These are phyloP conservation scores for Oehlia diaphana DNA, from an alignment of 192 early-diverging fungal genomes.

Conservation along the genomic window DNA sequence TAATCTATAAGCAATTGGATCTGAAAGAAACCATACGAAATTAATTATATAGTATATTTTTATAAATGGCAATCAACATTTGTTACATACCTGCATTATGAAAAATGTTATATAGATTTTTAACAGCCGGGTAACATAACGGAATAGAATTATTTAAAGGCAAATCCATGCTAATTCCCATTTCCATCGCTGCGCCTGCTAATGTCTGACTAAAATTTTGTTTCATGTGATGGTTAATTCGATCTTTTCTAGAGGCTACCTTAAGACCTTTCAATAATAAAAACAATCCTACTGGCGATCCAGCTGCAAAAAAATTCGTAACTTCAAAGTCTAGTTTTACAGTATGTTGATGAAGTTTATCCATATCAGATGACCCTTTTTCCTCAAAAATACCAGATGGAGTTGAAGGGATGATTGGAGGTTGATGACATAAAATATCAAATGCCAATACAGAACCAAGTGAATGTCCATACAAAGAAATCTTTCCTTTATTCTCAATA, in stretches of 20 bases:
- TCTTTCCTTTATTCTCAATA: slow-evolving; percentile 59
- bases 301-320: slow-evolving; percentile 74
- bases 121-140: slow-evolving; percentile 60
- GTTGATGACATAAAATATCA: slow-evolving; percentile 75
- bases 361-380: slow-evolving; percentile 29
- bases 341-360: slow-evolving; percentile 18
- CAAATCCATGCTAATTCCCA: slow-evolving; percentile 23
- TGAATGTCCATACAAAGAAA: slow-evolving; percentile 79
- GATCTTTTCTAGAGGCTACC: slow-evolving; percentile 51
- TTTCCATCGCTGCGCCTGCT: background rate
- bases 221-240: background rate
- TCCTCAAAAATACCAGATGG: slow-evolving; percentile 36
- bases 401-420: slow-evolving; percentile 42
- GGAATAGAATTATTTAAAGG: slow-evolving; percentile 39
- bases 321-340: slow-evolving; percentile 67
- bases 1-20: slow-evolving; percentile 67
- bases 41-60: background rate
- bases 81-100: slow-evolving; percentile 48
- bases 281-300: slow-evolving; percentile 76
- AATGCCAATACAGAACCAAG: slow-evolving; percentile 76
- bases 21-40: background rate
- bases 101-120: slow-evolving; percentile 80
- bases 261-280: slow-evolving; percentile 73
- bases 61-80: background rate
- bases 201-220: background rate